Percentiles rank a stretch among this genome's conserved stretches.
These are phyloP conservation scores for Linum lewisii DNA, from an alignment of 345 rosid species.

Conservation along the genomic window DNA sequence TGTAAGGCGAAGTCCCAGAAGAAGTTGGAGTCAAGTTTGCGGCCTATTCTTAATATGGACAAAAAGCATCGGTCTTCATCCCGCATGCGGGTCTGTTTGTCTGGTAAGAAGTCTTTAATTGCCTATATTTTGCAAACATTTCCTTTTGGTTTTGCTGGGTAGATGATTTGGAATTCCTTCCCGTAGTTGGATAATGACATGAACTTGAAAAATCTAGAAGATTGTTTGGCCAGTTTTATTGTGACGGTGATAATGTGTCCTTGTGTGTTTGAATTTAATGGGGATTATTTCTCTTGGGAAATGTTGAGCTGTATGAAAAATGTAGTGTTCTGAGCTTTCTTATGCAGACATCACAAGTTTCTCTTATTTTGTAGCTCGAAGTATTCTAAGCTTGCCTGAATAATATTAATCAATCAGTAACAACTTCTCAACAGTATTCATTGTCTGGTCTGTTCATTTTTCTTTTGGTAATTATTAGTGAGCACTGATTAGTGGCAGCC, in stretches of 20 bases:
- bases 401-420: neutral
- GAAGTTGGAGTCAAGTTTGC: constrained; percentile 44
- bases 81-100: constrained; percentile 54
- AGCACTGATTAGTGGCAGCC: neutral
- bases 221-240: too few species aligned
- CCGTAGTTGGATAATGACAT: too few species aligned
- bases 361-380: too few species aligned
- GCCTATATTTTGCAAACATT: neutral
- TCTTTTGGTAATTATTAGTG: neutral
- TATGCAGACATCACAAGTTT: too few species aligned
- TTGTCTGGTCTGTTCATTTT: neutral
- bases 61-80: constrained; percentile 58
- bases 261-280: too few species aligned
- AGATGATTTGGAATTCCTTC: neutral
- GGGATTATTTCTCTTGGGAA: too few species aligned
- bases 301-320: too few species aligned
- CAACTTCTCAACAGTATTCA: neutral
- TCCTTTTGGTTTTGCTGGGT: neutral
- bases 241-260: neutral
- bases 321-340: too few species aligned
- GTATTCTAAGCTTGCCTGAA: too few species aligned
- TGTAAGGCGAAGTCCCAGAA: constrained; percentile 53
- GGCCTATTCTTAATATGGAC: constrained; percentile 34
- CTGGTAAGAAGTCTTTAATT: constrained; percentile 40
- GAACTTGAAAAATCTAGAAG: neutral